Evolutionary conservation across 257 asterid genomes (phyloP).

Genomic region (Ajuga chamaepitys): DNA sequence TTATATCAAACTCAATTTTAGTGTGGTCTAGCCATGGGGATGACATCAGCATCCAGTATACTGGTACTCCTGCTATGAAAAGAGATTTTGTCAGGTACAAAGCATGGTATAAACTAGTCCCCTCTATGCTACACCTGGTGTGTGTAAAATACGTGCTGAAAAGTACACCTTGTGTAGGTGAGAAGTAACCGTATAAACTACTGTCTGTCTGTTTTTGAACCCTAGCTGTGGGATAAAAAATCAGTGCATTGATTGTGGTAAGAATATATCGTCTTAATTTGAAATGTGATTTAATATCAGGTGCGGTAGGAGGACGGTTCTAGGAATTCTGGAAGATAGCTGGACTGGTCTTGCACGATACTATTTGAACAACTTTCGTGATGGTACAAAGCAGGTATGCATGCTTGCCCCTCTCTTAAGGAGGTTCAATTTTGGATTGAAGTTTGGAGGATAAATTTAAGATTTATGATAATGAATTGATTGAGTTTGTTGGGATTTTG

Average conservation of each 20-base stretch:
- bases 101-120: background rate
- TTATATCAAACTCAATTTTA: conserved; percentile 21
- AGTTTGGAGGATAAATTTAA: no score
- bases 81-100: conserved; percentile 19
- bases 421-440: no score
- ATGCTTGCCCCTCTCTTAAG: background rate
- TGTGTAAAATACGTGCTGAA: no score
- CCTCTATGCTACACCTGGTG: background rate
- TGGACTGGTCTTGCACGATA: conserved; percentile 73
- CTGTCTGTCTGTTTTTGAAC: no score
- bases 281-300: conserved; percentile 27
- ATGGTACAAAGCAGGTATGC: conserved; percentile 88
- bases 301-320: conserved; percentile 68
- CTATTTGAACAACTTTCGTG: conserved; percentile 85
- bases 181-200: no score
- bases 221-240: no score
- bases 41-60: conserved; percentile 86
- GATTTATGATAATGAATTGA: no score
- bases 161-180: no score
- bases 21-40: conserved; percentile 99
- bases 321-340: conserved; percentile 66
- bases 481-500: no score
- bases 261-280: background rate
- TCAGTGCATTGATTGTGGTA: no score
- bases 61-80: conserved; percentile 72